These are phyloP conservation scores for Carex kokanica DNA, from an alignment of 176 grass and related monocot species.

Conservation along the genomic window DNA sequence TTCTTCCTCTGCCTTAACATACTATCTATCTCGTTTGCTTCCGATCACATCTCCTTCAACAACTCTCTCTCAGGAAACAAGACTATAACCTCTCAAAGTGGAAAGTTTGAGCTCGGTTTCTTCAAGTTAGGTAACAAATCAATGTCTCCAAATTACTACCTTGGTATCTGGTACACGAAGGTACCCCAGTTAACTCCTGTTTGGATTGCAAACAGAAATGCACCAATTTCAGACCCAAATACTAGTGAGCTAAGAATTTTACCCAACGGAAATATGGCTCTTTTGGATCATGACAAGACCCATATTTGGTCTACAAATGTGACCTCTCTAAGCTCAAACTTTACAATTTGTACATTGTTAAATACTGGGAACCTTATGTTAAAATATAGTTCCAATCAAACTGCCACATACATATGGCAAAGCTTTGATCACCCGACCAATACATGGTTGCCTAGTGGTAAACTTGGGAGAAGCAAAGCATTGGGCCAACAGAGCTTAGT, in stretches of 20 bases:
- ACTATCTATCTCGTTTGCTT: not conserved
- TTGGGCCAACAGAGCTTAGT: not conserved
- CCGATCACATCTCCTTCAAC: not conserved
- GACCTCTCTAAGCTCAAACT: not conserved
- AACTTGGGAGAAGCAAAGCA: conserved; percentile 31
- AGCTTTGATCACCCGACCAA: conserved; percentile 38
- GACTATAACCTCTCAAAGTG: not conserved
- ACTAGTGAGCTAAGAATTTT: conserved; percentile 24
- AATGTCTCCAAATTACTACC: conserved; percentile 16
- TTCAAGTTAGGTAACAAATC: conserved; percentile 8
- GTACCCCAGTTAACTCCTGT: conserved; percentile 23
- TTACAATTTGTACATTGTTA: conserved; percentile 30
- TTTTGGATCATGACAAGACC: conserved; percentile 21
- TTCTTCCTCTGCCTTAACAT: not conserved
- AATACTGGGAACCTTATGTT: conserved; percentile 39
- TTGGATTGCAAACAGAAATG: conserved; percentile 38
- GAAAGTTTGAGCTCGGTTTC: not conserved
- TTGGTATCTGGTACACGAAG: conserved; percentile 49
- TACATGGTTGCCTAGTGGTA: conserved; percentile 37
- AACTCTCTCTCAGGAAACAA: not conserved
- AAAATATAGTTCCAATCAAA: conserved; percentile 11
- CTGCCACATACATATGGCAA: conserved; percentile 28
- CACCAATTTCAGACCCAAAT: conserved; percentile 25
- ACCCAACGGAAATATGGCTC: conserved; percentile 35
- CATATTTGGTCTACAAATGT: conserved; percentile 33